Evolutionary conservation across 2,329 filamentous ascomycete genomes (phyloP).

Genomic region (Beauveria australis): DNA sequence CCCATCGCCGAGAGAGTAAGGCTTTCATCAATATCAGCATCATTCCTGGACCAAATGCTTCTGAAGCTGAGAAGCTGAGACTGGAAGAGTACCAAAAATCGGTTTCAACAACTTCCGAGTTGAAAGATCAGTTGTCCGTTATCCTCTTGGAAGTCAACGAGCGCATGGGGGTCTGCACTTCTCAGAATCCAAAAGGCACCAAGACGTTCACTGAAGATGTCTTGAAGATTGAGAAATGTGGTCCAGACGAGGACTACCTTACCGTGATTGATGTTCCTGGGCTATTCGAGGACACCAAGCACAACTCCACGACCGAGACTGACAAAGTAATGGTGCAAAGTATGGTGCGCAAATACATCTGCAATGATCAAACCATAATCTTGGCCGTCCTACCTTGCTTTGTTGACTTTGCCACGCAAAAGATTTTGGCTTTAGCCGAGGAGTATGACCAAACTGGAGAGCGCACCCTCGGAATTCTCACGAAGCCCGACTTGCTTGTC

Average conservation of each 20-base stretch:
- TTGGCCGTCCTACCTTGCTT: slow-evolving; percentile 31
- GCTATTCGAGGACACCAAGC: slow-evolving; percentile 35
- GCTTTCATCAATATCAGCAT: slow-evolving; percentile 35
- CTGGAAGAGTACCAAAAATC: slow-evolving; percentile 13
- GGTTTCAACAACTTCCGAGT: slow-evolving; percentile 11
- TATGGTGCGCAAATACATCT: slow-evolving; percentile 41
- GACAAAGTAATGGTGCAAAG: slow-evolving; percentile 37
- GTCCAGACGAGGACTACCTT: slow-evolving; percentile 37
- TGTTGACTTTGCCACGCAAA: slow-evolving; percentile 36
- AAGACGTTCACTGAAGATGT: slow-evolving; percentile 38
- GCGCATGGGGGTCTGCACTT: slow-evolving; percentile 34
- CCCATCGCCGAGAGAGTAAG: slow-evolving; percentile 25
- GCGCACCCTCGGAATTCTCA: slow-evolving; percentile 36
- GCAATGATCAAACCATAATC: slow-evolving; percentile 35
- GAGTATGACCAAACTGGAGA: slow-evolving; percentile 26
- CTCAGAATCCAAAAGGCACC: slow-evolving; percentile 1
- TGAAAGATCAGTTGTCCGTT: slow-evolving; percentile 27
- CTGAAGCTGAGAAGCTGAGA: slow-evolving; percentile 8
- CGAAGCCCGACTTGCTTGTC: slow-evolving; percentile 35
- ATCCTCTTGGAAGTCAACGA: slow-evolving; percentile 31
- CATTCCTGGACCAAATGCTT: slow-evolving; percentile 22
- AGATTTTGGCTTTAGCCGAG: slow-evolving; percentile 33
- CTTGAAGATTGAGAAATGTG: slow-evolving; percentile 32
- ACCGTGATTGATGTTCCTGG: slow-evolving; percentile 48
- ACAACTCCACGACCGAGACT: slow-evolving; percentile 32